Conservation (phyloP, 139 green algal genomes). For the Nannochloris sp. region DNA sequence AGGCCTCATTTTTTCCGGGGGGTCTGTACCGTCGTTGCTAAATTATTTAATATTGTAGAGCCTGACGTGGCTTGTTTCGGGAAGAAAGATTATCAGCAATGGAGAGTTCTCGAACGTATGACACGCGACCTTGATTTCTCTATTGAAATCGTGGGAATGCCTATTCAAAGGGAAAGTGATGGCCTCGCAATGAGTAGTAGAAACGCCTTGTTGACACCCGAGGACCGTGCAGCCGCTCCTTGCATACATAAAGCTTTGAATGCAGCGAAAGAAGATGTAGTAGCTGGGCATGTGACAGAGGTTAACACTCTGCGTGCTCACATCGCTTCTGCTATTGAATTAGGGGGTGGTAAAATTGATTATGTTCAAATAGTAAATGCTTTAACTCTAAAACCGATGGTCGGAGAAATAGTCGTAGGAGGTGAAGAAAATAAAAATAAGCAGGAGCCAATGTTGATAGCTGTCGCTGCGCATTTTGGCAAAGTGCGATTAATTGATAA, state of each 20-base stretch:
- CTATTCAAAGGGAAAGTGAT: slow-evolving; percentile 78
- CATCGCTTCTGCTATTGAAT: background rate
- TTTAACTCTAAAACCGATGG: slow-evolving; percentile 45
- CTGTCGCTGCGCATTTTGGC: slow-evolving; percentile 76
- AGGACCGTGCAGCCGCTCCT: slow-evolving; percentile 48
- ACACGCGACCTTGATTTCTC: slow-evolving; percentile 84
- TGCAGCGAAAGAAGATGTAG: slow-evolving; percentile 30
- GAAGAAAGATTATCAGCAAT: slow-evolving; percentile 97
- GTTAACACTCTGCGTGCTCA: background rate
- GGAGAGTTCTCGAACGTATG: slow-evolving; percentile 79
- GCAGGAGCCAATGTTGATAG: slow-evolving; percentile 46
- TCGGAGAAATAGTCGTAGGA: no score
- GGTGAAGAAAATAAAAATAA: slow-evolving; percentile 5
- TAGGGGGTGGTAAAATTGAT: slow-evolving; percentile 66
- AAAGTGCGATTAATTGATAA: slow-evolving; percentile 94
- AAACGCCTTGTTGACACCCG: slow-evolving; percentile 70
- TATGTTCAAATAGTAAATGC: slow-evolving; percentile 77
- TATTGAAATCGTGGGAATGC: slow-evolving; percentile 76
- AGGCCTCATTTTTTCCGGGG: slow-evolving; percentile 96
- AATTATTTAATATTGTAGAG: slow-evolving; percentile 97
- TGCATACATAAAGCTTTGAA: slow-evolving; percentile 44
- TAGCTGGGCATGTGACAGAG: slow-evolving; percentile 29
- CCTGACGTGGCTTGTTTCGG: slow-evolving; percentile 95
- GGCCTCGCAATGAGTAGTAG: slow-evolving; percentile 93
- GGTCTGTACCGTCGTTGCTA: slow-evolving; percentile 91